Evolutionary conservation across 2,329 filamentous ascomycete species (phyloP), one percentile per base, ranked within the genome.

Genomic region (Cordyceps farinosa): DNA sequence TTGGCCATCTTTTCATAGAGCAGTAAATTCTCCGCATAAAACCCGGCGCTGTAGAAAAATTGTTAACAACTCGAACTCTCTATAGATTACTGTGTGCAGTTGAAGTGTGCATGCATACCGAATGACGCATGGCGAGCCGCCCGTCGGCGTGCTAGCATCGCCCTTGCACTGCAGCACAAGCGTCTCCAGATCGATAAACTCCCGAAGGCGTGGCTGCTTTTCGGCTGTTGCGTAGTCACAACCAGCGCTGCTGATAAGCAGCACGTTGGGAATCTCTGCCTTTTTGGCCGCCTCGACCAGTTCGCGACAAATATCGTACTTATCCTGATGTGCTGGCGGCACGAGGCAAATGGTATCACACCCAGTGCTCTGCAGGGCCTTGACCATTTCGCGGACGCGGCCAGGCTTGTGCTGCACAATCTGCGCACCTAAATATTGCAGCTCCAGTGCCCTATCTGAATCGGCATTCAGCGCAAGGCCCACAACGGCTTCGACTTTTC

Each of bases 1-100:
- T 80, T 72, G 9, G 78, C 79, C 66, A 82, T 78, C 1, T 75
- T 75, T 2, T 78, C 72, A 66, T 83, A 82, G 1, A 78, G 67
- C 2, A 83, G 73, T n/a, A 83, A 70, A 61, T 83, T 83, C 69
- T 83, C 80, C 3, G 79, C 79, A 65, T 82, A 82, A 66, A 82
- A 82, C 3, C 80, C 80, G 17, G 79, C 78, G 5, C 79, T 80
- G 36, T 2, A 30, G 10, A 9, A 17, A 2, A 13, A 7, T 29
- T 22, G 47, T 50, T 30, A 27, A 13, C 9, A 13, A 3, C 5
- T 50, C 15, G 32, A 4, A 10, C 22, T 34, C 17, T n/a, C 10
- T 30, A 50, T 15, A 29, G 47, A n/a, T 15, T 45, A 45, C 44
- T 27, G 44, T 27, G 44, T 45, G 44, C 17, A 38, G 36, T 38